Conservation (phyloP, 164 flowering plant species). For the Magnolia changhungtana region DNA sequence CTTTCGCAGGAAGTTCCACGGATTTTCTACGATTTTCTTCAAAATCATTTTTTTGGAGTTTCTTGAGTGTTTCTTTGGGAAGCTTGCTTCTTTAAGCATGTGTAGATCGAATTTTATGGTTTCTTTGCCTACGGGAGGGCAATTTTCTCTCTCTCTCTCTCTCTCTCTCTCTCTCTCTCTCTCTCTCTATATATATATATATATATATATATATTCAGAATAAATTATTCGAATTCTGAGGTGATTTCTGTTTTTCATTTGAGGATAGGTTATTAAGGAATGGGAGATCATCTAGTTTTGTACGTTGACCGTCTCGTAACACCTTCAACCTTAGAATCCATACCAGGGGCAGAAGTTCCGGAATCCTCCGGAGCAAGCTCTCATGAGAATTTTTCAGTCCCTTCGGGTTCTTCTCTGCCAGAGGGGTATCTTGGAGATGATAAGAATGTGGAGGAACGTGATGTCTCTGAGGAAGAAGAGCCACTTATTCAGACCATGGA, state of each 20-base stretch:
- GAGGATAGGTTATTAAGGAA: constrained; percentile 10
- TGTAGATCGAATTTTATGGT: not conserved
- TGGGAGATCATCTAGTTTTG: constrained; percentile 58
- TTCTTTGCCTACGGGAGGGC: not conserved
- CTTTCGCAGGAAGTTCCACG: not conserved
- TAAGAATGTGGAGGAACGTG: constrained; percentile 21
- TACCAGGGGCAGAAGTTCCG: constrained; percentile 26
- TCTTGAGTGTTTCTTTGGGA: too few species aligned
- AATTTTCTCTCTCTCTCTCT: not conserved
- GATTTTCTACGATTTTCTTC: not conserved
- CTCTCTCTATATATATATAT: too few species aligned
- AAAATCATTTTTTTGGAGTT: not conserved
- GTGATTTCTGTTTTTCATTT: not conserved
- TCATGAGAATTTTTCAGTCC: constrained; percentile 11
- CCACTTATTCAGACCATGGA: constrained; percentile 53
- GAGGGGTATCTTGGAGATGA: constrained; percentile 1
- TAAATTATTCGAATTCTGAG: not conserved
- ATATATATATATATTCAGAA: too few species aligned
- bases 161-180: too few species aligned
- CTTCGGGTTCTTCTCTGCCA: constrained; percentile 17
- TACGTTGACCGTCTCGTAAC: constrained; percentile 43
- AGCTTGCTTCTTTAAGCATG: not conserved
- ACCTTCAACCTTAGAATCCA: constrained; percentile 34
- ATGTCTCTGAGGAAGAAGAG: constrained; percentile 34
- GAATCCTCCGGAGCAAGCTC: constrained; percentile 36